Base-by-base conservation (phyloP, 23 red algal genomes). In the Pyropia yezoensis region DNA sequence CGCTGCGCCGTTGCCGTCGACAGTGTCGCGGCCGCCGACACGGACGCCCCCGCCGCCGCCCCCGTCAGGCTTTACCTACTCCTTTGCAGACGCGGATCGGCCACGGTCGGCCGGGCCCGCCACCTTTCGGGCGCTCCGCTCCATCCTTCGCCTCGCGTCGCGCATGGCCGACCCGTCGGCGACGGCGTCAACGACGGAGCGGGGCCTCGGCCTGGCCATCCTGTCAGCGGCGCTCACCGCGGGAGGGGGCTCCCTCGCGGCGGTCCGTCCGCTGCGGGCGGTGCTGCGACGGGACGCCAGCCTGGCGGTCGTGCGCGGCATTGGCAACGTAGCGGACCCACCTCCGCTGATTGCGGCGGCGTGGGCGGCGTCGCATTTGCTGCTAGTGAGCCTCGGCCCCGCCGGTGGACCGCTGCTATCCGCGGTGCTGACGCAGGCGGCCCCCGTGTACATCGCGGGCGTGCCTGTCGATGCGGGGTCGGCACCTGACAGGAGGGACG, bases 321-420 rank as follows among this genome's bases (percentile, higher is more conserved):
- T 80, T 9, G 90, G 81, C 28, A 62, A 58, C 56, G 66, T 76
- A 45, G 59, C 59, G 45, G 83, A 84, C 56, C 74, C 67, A 21
- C 70, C 67, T 47, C 59, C 55, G 14, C 59, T 56, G 27, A 91
- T 87, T 19, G 33, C 90, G 2, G 26, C 66, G 0, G 77, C 90
- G 50, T 82, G 87, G 60, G 74, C 69, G 8, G 65, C 74, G n/a
- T 57, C 83, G 53, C 74, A 68, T 13, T 49, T 74, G 70, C 68
- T 95, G 23, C 66, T 95, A 4, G 63, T 77, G 57, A 59, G 59
- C 7, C 73, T 95, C 27, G 82, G 84, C 47, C 63, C 77, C 27
- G 63, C 87, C 33, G 57, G 73, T 13, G 58, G 52, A 14, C 61
- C 90, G 20, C 52, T 95, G 65, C 73, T 95, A 18, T 32, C 72